phyloP scores from a whole-genome alignment of 257 asterid species.

The Rehmannia glutinosa region DNA sequence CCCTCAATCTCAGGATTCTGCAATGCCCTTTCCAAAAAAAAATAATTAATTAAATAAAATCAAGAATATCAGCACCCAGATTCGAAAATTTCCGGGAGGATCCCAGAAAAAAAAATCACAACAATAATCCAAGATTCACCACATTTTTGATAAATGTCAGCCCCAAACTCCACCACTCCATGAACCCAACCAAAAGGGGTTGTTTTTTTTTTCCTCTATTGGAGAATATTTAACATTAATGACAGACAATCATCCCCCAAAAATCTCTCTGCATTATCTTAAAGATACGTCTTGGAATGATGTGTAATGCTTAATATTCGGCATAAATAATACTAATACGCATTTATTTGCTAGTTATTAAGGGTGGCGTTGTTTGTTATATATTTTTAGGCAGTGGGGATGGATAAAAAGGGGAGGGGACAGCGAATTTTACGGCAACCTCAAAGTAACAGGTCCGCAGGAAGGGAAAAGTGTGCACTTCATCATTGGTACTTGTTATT shows the following conservation, averaged over 20 bases:
- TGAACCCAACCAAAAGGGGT: neutral
- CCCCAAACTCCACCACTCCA: conserved; percentile 23
- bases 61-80: conserved; percentile 27
- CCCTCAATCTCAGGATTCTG: conserved; percentile 28
- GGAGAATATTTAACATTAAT: conserved; percentile 13
- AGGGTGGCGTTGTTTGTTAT: neutral
- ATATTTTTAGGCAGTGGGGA: conserved; percentile 1
- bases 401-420: conserved; percentile 10
- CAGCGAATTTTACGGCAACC: conserved; percentile 32
- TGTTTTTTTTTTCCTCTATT: neutral
- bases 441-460: conserved; percentile 27
- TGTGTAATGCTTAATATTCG: conserved; percentile 34
- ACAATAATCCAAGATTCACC: conserved; percentile 18
- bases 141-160: conserved; percentile 21
- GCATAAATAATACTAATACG: conserved; percentile 5
- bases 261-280: conserved; percentile 13
- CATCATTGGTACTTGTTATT: conserved; percentile 33
- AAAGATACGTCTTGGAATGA: conserved; percentile 22
- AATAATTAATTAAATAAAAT: conserved; percentile 9
- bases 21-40: neutral
- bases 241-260: conserved; percentile 43
- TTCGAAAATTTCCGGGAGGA: no score
- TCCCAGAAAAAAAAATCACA: no score
- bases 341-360: neutral
- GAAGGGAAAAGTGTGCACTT: conserved; percentile 22